Conservation (phyloP, 129 eudicot species). For the Artemisia tridentata region DNA sequence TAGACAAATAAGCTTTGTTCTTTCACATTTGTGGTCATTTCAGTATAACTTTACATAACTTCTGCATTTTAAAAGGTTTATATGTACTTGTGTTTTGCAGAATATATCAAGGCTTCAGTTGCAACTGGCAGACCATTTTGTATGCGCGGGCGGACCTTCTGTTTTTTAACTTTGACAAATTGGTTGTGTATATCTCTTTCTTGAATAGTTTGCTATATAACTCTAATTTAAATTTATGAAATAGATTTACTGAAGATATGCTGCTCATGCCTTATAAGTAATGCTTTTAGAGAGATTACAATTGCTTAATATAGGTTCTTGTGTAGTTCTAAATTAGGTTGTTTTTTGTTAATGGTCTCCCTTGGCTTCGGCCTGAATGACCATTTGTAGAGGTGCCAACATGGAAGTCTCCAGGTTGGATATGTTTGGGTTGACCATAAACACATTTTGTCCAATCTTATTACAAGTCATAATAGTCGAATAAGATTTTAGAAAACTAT, state of each 20-base stretch:
- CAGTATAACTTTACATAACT: neutral
- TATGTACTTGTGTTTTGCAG: conserved; percentile 12
- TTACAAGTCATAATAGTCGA: no score
- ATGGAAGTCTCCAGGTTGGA: conserved; percentile 8
- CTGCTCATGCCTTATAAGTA: conserved; percentile 11
- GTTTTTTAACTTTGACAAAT: conserved; percentile 27
- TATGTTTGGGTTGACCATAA: neutral
- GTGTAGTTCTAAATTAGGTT: neutral
- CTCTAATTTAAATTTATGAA: conserved; percentile 23
- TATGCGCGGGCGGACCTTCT: conserved; percentile 10
- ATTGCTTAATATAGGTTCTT: conserved; percentile 1
- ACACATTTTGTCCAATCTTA: neutral
- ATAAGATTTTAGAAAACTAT: neutral
- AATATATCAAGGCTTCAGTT: conserved; percentile 24
- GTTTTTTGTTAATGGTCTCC: neutral
- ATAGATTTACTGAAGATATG: conserved; percentile 15
- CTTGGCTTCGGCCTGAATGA: neutral
- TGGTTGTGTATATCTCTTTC: conserved; percentile 27
- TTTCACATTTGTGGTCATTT: neutral
- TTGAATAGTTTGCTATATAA: conserved; percentile 24
- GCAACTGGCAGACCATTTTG: conserved; percentile 23
- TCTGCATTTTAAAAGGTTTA: neutral
- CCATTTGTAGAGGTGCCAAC: conserved; percentile 1
- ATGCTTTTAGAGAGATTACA: conserved; percentile 3
- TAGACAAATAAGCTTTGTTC: no score